phyloP scores from a whole-genome alignment of 257 asterid species.

The Echium plantagineum region DNA sequence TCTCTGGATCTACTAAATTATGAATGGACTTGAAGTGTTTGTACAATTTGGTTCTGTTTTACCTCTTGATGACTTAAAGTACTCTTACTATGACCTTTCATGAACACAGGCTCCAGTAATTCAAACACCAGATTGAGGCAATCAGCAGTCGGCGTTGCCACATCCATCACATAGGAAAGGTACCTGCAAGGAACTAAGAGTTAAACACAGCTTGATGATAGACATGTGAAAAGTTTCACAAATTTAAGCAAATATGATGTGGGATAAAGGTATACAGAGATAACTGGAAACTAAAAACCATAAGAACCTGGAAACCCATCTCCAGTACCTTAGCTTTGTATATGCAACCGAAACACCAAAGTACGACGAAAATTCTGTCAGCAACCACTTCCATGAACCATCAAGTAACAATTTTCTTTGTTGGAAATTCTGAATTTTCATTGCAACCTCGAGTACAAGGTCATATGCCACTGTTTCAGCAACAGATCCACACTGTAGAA shows the following conservation, averaged over 20 bases:
- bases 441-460: conserved; percentile 39
- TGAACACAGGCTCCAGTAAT: conserved; percentile 28
- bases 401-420: conserved; percentile 35
- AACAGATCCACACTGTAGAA: conserved; percentile 38
- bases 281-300: too few relatives aligned
- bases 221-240: too few relatives aligned
- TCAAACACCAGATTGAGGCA: conserved; percentile 32
- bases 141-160: conserved; percentile 47
- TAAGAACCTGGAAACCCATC: neutral
- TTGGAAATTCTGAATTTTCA: conserved; percentile 34
- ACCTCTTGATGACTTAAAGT: conserved; percentile 52
- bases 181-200: conserved; percentile 20
- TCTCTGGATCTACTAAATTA: too few relatives aligned
- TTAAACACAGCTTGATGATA: too few relatives aligned
- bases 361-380: conserved; percentile 35
- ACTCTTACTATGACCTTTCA: conserved; percentile 31
- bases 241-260: too few relatives aligned
- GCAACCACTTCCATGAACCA: conserved; percentile 52
- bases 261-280: too few relatives aligned
- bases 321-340: conserved; percentile 34
- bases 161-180: conserved; percentile 52
- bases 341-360: conserved; percentile 49
- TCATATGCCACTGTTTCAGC: conserved; percentile 54
- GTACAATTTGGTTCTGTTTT: neutral
- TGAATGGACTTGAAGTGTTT: too few relatives aligned